Evolutionary conservation across 108 stramenopile genomes (phyloP).

Genomic region (Cylindrotheca fusiformis): DNA sequence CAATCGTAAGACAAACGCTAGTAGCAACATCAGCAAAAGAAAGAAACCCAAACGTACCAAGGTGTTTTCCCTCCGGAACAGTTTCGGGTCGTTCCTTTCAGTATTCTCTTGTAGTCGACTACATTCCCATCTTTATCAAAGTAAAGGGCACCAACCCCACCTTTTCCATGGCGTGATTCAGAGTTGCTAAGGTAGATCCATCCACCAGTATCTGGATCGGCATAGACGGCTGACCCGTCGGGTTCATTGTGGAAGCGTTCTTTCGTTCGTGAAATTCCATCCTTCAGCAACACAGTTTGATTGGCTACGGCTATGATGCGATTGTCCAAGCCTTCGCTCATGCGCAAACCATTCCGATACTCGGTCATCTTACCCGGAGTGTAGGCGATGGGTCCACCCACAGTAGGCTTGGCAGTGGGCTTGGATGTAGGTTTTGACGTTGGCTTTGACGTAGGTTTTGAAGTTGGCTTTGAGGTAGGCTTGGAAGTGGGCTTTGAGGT

Average conservation of each 20-base stretch:
- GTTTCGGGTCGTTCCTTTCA: constrained; percentile 37
- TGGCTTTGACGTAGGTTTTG: neutral
- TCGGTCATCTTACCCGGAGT: constrained; percentile 40
- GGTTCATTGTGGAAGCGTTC: constrained; percentile 37
- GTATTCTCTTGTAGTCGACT: constrained; percentile 34
- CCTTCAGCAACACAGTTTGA: constrained; percentile 14
- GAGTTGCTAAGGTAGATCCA: constrained; percentile 67
- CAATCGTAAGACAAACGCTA: neutral
- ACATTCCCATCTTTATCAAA: constrained; percentile 42
- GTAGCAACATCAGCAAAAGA: neutral
- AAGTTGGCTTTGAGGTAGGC: neutral
- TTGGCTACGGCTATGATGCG: constrained; percentile 30
- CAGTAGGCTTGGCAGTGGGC: too few species aligned
- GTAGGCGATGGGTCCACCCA: too few species aligned
- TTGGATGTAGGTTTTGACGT: neutral
- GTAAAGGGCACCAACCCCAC: constrained; percentile 51
- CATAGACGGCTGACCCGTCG: constrained; percentile 45
- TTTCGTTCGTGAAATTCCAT: constrained; percentile 14
- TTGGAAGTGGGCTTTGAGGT: neutral
- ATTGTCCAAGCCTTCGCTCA: constrained; percentile 23
- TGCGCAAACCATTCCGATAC: constrained; percentile 15
- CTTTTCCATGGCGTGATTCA: constrained; percentile 28
- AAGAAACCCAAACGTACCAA: constrained; percentile 11
- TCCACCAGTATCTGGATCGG: constrained; percentile 39
- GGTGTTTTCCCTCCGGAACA: constrained; percentile 50